Evolutionary conservation across 352 stramenopile genomes (phyloP).

Genomic region (Globisporangium abappressorium): DNA sequence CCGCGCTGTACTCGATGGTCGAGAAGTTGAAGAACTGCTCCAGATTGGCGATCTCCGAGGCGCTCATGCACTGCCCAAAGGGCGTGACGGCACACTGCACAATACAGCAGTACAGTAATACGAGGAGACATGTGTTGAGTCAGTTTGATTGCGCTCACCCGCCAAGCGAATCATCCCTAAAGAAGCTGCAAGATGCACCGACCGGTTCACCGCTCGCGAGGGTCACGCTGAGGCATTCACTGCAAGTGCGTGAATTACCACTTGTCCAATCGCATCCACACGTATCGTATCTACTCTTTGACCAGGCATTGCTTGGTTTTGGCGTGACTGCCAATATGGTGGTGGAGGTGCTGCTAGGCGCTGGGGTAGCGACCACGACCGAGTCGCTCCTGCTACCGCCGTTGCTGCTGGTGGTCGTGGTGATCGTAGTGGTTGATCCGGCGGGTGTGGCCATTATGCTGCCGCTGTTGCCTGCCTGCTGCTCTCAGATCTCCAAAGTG

Average conservation of each 20-base stretch:
- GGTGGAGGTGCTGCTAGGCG: not conserved
- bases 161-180: too few species aligned
- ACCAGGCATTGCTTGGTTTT: not conserved
- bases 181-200: not conserved
- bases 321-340: not conserved
- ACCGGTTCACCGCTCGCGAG: constrained; percentile 27
- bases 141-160: too few species aligned
- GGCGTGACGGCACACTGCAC: constrained; percentile 28
- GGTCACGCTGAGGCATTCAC: constrained; percentile 28
- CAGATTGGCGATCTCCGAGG: too few species aligned
- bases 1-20: constrained; percentile 1
- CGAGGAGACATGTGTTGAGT: too few species aligned
- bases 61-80: constrained; percentile 26
- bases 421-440: too few species aligned
- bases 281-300: not conserved
- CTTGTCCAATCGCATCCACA: constrained; percentile 6
- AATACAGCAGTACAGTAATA: not conserved
- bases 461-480: too few species aligned
- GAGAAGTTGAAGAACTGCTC: too few species aligned
- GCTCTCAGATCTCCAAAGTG: too few species aligned
- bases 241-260: constrained; percentile 19
- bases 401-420: too few species aligned
- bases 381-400: not conserved
- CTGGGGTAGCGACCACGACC: not conserved
- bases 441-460: too few species aligned